Conservation (phyloP, 2,329 filamentous ascomycete genomes). For the Aspergillus sp. region DNA sequence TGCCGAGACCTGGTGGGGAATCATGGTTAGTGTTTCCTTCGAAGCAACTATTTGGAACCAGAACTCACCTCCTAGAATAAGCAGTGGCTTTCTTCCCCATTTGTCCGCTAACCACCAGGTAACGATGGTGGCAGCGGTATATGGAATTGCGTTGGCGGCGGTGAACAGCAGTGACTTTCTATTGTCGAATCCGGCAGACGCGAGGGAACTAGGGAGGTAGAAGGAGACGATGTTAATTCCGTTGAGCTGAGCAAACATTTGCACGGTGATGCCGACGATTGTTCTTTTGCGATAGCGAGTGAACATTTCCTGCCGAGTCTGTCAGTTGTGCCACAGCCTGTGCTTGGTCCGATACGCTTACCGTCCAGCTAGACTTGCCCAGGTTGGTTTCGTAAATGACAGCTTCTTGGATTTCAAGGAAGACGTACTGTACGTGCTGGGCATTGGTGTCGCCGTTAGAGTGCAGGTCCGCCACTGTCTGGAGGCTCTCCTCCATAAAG, state of each 20-base stretch:
- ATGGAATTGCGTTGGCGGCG: constrained; percentile 36
- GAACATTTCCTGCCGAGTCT: constrained; percentile 39
- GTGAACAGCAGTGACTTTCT: constrained; percentile 37
- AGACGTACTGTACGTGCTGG: constrained; percentile 31
- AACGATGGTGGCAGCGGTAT: constrained; percentile 40
- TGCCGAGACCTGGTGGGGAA: constrained; percentile 23
- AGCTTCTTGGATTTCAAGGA: constrained; percentile 39
- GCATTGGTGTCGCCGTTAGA: constrained; percentile 30
- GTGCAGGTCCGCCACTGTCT: constrained; percentile 44
- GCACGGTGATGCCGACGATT: constrained; percentile 41
- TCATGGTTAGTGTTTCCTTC: not conserved
- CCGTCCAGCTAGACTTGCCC: constrained; percentile 34
- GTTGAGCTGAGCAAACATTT: constrained; percentile 44
- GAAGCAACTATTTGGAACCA: too few relatives aligned
- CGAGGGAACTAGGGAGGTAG: constrained; percentile 40
- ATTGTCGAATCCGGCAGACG: constrained; percentile 38
- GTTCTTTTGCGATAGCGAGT: constrained; percentile 45
- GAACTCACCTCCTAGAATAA: constrained; percentile 20
- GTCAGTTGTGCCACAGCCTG: not conserved
- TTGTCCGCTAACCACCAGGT: constrained; percentile 43
- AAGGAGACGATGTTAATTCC: constrained; percentile 47
- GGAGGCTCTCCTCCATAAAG: constrained; percentile 39
- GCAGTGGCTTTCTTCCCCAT: constrained; percentile 42
- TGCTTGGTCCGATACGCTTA: constrained; percentile 11
- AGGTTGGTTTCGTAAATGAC: constrained; percentile 38